Percentiles rank a stretch among this genome's conserved stretches.
phyloP scores from a whole-genome alignment of 768 basidiomycete species.

The Xerocomellus dryophilus region DNA sequence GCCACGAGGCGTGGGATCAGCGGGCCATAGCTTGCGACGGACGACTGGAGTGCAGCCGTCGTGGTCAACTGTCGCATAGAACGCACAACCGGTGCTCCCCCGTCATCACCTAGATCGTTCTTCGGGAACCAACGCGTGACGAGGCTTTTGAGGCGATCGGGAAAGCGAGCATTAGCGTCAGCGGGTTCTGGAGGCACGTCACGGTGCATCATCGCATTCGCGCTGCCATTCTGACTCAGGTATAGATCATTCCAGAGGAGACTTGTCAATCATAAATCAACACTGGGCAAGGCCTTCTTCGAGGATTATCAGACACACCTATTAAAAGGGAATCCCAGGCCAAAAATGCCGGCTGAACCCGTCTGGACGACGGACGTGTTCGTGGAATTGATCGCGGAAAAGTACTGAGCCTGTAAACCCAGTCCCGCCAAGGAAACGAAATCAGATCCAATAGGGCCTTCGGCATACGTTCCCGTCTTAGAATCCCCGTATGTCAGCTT shows the following conservation, averaged over 20 bases:
- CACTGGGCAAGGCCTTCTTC: neutral
- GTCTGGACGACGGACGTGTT: constrained; percentile 59
- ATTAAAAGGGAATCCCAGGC: constrained; percentile 70
- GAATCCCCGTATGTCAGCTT: constrained; percentile 69
- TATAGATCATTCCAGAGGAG: constrained; percentile 46
- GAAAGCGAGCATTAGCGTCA: neutral
- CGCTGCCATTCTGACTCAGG: constrained; percentile 11
- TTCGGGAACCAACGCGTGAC: constrained; percentile 21
- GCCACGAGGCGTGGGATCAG: constrained; percentile 47
- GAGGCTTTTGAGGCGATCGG: constrained; percentile 11
- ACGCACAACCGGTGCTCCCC: neutral
- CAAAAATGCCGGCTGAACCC: constrained; percentile 65
- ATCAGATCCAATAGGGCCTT: constrained; percentile 61
- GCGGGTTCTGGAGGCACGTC: neutral
- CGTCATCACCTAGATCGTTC: neutral
- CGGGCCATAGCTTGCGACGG: constrained; percentile 44
- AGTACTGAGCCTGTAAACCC: constrained; percentile 47
- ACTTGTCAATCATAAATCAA: constrained; percentile 29
- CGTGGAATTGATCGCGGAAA: constrained; percentile 67
- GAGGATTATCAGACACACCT: constrained; percentile 42
- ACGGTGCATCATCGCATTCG: neutral
- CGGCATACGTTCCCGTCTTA: constrained; percentile 62
- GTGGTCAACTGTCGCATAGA: constrained; percentile 9
- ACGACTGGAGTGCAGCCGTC: constrained; percentile 36
- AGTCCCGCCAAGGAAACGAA: constrained; percentile 53